phyloP scores from a whole-genome alignment of 176 grass and related monocot species.

The Avena insularis region DNA sequence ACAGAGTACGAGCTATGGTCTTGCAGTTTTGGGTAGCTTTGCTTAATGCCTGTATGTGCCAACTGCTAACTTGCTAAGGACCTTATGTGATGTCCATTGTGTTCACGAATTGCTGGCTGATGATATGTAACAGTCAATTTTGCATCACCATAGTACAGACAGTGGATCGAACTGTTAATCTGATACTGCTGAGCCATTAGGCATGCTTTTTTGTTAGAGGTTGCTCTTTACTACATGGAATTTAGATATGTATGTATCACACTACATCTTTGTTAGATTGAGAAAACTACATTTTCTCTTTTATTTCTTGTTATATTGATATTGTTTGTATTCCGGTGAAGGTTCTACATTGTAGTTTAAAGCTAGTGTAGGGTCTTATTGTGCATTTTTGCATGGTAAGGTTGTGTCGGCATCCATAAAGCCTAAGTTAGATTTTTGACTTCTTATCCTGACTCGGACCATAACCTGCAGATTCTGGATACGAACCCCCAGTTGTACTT shows the following conservation, averaged over 20 bases:
- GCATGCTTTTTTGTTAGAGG: neutral
- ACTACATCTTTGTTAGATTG: neutral
- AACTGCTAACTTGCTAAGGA: too few species aligned
- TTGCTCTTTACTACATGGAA: conserved; percentile 2
- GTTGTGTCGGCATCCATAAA: neutral
- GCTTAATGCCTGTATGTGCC: too few species aligned
- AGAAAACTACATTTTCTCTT: neutral
- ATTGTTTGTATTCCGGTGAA: neutral
- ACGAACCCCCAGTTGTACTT: conserved; percentile 96
- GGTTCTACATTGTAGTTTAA: neutral
- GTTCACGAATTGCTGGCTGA: too few species aligned
- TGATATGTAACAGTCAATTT: too few species aligned
- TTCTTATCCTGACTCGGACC: conserved; percentile 23
- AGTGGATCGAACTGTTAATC: too few species aligned
- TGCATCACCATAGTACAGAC: too few species aligned
- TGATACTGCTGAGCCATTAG: too few species aligned
- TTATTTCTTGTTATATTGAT: neutral
- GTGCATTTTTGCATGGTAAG: neutral
- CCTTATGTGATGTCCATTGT: too few species aligned
- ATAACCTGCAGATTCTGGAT: conserved; percentile 76
- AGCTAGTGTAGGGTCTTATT: neutral
- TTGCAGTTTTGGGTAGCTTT: neutral
- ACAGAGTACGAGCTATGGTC: neutral
- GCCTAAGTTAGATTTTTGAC: neutral
- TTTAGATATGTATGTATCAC: neutral